Evolutionary conservation across 2,329 filamentous ascomycete species (phyloP), one percentile per base, ranked within the genome.

Genomic region (Alternaria incomplexa): DNA sequence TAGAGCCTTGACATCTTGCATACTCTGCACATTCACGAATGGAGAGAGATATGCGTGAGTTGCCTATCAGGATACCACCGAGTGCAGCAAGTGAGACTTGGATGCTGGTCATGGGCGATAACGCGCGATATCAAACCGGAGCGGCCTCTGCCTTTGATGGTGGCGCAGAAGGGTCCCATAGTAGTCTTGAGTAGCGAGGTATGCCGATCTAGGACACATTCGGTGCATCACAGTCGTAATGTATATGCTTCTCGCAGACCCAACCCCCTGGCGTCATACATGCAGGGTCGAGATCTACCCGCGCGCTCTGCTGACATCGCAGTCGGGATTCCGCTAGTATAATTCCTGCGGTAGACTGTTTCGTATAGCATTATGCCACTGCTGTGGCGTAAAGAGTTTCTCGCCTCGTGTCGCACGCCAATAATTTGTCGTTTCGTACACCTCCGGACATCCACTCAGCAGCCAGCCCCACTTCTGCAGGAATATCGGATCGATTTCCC

Each of bases 401-500:
- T 73, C 70, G 12, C 60, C 64, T 43, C 70, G 58, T 17, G 53
- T 57, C 13, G 32, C 17, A 3, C 68, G 68, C 70, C 68, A 73
- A 10, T 67, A 52, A 45, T 71, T 73, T 1, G 68, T 69, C 5
- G 68, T 73, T 15, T 76, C 67, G 7, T 82, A 60, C 7, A 83
- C 55, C 32, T 83, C 80, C 0, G 65, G 60, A 55, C 81, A 84
- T 0, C 78, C 81, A 1, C 65, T 65, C 0, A 84, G 45, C 10
- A 83, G 55, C 73, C 77, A 78, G 1, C 68, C 76, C 83, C 83
- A 87, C 64, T 85, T 86, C 44, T 72, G 73, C 3, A 83, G 65
- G 64, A 87, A 86, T 0, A 62, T 59, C 9, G 79, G 77, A 0
- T 79, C 85, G 1, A 83, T 75, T 64, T 87, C 85, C 85, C 85